phyloP scores from a whole-genome alignment of 352 stramenopile species.

The Pythium aquatile region DNA sequence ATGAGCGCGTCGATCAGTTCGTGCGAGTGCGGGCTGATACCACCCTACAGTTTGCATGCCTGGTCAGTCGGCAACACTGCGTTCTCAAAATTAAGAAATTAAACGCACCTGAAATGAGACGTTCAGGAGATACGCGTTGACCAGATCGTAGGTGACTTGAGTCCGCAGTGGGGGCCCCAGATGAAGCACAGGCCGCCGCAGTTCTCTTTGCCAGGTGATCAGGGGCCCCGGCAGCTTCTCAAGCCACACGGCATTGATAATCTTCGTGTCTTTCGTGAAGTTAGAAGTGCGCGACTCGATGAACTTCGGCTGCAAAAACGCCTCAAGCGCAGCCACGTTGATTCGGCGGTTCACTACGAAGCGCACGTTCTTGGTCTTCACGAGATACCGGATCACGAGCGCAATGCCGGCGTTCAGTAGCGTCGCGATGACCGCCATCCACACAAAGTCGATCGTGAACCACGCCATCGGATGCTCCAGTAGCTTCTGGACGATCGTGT shows the following conservation, averaged over 20 bases:
- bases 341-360: constrained; percentile 43
- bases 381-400: constrained; percentile 39
- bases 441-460: constrained; percentile 47
- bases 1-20: constrained; percentile 42
- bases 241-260: constrained; percentile 89
- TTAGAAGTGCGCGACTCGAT: constrained; percentile 84
- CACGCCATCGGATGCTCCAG: constrained; percentile 43
- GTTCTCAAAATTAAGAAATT: no score
- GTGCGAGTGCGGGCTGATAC: constrained; percentile 30
- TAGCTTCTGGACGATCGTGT: constrained; percentile 43
- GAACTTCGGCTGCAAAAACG: constrained; percentile 38
- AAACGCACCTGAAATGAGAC: constrained; percentile 53
- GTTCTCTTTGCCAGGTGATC: constrained; percentile 29
- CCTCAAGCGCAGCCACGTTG: constrained; percentile 59
- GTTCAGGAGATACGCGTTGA: constrained; percentile 50
- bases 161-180: constrained; percentile 45
- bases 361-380: constrained; percentile 39
- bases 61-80: no score
- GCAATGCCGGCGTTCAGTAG: constrained; percentile 34
- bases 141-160: constrained; percentile 60
- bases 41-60: constrained; percentile 20
- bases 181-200: constrained; percentile 28
- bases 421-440: constrained; percentile 44
- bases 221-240: constrained; percentile 46
- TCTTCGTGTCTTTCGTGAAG: constrained; percentile 69